Conservation (phyloP, 163 green algal genomes). For the Scenedesmus sp. region DNA sequence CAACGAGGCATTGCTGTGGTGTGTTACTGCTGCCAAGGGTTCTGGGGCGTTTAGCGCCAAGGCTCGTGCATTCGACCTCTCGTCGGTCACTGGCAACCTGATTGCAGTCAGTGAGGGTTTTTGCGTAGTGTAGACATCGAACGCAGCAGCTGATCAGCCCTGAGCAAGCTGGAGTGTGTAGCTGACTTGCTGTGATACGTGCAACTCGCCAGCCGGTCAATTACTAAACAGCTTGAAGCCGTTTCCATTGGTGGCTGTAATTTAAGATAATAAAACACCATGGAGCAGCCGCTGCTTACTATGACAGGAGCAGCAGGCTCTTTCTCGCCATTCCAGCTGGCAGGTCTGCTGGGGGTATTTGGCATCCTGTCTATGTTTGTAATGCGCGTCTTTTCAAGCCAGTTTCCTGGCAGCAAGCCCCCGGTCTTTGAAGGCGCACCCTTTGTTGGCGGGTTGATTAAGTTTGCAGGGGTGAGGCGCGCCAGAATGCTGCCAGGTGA, state of each 20-base stretch:
- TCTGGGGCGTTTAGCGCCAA: slow-evolving; percentile 3
- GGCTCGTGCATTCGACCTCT: not conserved
- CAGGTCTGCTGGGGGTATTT: slow-evolving; percentile 4
- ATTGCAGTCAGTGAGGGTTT: not conserved
- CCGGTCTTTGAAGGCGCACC: slow-evolving; percentile 92
- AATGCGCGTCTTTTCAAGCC: slow-evolving; percentile 35
- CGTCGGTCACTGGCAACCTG: not conserved
- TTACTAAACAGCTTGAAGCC: not conserved
- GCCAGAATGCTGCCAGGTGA: not conserved
- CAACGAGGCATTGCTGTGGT: not conserved
- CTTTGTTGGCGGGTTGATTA: slow-evolving; percentile 94
- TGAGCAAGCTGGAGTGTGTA: not conserved
- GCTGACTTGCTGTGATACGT: slow-evolving; percentile 5
- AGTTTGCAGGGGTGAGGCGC: slow-evolving; percentile 82
- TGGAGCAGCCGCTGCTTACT: slow-evolving; percentile 20
- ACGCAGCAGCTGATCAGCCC: not conserved
- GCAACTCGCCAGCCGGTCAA: not conserved
- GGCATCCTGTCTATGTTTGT: slow-evolving; percentile 34
- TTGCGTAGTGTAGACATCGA: not conserved
- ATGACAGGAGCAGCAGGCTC: slow-evolving; percentile 19
- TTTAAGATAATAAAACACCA: not conserved
- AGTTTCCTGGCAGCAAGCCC: slow-evolving; percentile 73
- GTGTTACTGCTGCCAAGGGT: not conserved
- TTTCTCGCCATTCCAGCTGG: slow-evolving; percentile 45
- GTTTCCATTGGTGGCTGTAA: not conserved